Conservation (phyloP, 306 rosid genomes). For the Morella rubra region DNA sequence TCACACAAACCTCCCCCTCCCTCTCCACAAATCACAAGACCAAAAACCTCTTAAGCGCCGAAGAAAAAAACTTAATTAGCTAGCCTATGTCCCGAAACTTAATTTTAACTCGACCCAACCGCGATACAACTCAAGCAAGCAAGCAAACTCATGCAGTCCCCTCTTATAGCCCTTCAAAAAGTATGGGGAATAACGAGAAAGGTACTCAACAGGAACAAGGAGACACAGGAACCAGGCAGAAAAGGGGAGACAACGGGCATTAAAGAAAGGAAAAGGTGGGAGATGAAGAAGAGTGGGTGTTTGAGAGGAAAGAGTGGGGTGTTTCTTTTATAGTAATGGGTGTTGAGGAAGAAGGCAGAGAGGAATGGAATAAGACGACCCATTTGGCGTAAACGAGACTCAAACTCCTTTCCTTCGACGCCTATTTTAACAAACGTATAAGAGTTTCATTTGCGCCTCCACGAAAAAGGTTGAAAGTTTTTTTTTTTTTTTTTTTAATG, state of each 20-base stretch:
- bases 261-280: neutral
- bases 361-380: conserved; percentile 54
- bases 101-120: too few species aligned
- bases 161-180: conserved; percentile 28
- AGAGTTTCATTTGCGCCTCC: conserved; percentile 11
- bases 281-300: conserved; percentile 9
- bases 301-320: conserved; percentile 29
- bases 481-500: neutral
- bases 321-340: conserved; percentile 79
- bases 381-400: conserved; percentile 86
- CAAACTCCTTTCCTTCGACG: conserved; percentile 60
- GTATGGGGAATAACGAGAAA: conserved; percentile 13
- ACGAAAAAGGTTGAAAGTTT: conserved; percentile 18
- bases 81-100: too few species aligned
- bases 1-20: neutral
- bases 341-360: conserved; percentile 17
- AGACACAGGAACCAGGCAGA: conserved; percentile 16
- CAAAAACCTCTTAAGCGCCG: too few species aligned
- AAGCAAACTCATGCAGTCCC: neutral
- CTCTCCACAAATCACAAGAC: neutral
- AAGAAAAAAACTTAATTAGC: neutral
- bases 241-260: neutral
- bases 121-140: neutral
- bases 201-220: conserved; percentile 23
- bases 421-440: conserved; percentile 21